Evolutionary conservation across 2,329 filamentous ascomycete genomes (phyloP), one percentile per base, ranked within the genome.

Genomic region (Rachicladosporium sp.): DNA sequence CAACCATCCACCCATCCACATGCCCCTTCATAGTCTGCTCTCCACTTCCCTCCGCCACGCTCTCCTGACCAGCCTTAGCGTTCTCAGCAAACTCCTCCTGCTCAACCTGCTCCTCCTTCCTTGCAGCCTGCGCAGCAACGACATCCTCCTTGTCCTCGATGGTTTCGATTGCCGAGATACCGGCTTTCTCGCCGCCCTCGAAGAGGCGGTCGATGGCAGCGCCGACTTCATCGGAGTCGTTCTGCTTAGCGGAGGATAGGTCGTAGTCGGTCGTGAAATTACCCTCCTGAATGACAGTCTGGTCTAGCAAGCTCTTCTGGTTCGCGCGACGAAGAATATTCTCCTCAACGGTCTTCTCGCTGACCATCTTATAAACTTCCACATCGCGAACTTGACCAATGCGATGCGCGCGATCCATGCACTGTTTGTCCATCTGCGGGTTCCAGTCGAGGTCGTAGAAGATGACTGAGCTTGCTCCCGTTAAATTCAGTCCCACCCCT

Each of bases 371-470:
- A 65, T 96, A 98, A 43, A 98, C 96, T 59, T 96, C 89, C 27
- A 98, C 91, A 58, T 98, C 91, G 27, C 91, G 80, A 1, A 91
- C 96, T 61, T 98, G 91, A 2, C 91, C 91, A 50, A 98, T 98
- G 49, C 91, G 85, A 64, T 98, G 91, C 53, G 86, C 93, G 53
- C 91, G 78, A 59, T 98, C 93, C 64, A 98, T 93, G 54, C 91
- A 98, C 62, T 98, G 91, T 62, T 94, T 94, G 67, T 98, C 91
- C 91, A 98, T 98, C 37, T 93, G 91, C 0, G 91, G 91, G 54
- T 98, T 98, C 93, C 93, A 98, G 59, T 98, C 91, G 43, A 96
- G 79, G 55, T 98, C 91, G 63, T 96, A 98, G 62, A 98, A 98
- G 49, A 98, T 95, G 53, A 98, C 91, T 0, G 88, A 94, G 59